Evolutionary conservation across 225 moss, liverwort and hornwort species (phyloP), one percentile per base, ranked within the genome.

Genomic region (Asterella californica): DNA sequence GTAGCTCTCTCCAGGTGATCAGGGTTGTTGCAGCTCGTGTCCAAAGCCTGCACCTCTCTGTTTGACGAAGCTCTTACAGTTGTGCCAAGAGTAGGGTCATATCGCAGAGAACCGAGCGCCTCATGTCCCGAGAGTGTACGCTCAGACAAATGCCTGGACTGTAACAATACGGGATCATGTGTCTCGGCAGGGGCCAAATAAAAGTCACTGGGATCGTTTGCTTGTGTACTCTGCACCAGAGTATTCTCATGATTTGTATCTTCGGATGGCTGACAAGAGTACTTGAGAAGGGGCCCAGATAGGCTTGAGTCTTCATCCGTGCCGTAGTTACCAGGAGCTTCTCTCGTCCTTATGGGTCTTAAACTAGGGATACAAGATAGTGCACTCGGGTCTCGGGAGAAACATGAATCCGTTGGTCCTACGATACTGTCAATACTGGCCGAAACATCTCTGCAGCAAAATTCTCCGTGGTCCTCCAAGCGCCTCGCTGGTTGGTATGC

Each of bases 301-400:
- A 80, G 78, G 70, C 78, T 86, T 50, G 83, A 80, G 72, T 78
- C 71, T 19, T 81, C 81, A 36, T 81, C 76, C 19, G 54, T 60
- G 4, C 70, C 62, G 29, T 86, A 73, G 71, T 78, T 81, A 77
- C 76, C 75, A 37, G 32, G 75, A 59, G 75, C 61, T 61, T 77
- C 76, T 45, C 76, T 59, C 2, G 63, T 63, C n/a, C 63, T 19
- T 60, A 45, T 63, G n/a, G 61, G 76, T 61, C 62, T 38, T 21
- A 77, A 30, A 27, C 63, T 45, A 5, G 61, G 25, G 29, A 62
- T 24, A 37, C 0, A 63, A 36, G n/a, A 18, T 4, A 60, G 45
- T 24, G 76, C 76, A 2, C 76, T 37, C 12, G 61, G 25, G 17
- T 63, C 27, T 46, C 45, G 12, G 37, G 36, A 36, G 27, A 59